Conservation (phyloP, 306 rosid genomes). For the Lagenaria siceraria region DNA sequence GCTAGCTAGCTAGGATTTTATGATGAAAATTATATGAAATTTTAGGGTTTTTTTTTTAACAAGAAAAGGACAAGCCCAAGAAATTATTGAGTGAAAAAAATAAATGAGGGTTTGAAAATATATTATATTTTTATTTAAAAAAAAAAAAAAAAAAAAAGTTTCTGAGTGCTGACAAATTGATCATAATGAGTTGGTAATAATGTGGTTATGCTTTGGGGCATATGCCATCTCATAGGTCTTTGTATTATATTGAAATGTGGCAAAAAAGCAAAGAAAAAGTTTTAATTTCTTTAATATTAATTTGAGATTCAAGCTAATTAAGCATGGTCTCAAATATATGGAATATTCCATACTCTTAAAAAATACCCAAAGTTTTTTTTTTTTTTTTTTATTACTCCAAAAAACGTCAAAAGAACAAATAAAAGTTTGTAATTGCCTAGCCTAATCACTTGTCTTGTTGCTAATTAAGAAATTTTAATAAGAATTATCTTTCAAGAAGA, state of each 20-base stretch:
- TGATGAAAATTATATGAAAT: neutral
- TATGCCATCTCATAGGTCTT: slow-evolving; percentile 9
- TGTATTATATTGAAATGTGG: slow-evolving; percentile 30
- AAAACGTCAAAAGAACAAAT: neutral
- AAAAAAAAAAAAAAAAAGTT: neutral
- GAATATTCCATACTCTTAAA: slow-evolving; percentile 25
- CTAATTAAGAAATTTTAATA: neutral
- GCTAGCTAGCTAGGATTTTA: neutral
- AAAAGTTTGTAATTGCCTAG: neutral
- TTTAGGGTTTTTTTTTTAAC: neutral
- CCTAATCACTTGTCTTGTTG: slow-evolving; percentile 5
- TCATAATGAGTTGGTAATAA: slow-evolving; percentile 45
- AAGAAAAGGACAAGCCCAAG: neutral
- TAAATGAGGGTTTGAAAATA: neutral
- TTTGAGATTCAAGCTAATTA: slow-evolving; percentile 12
- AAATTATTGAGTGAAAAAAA: neutral
- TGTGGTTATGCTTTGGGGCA: slow-evolving; percentile 14
- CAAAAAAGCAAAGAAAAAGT: slow-evolving; percentile 13
- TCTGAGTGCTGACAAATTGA: slow-evolving; percentile 43
- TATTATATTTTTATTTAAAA: neutral
- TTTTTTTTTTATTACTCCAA: neutral
- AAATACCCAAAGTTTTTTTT: neutral
- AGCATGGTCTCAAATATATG: slow-evolving; percentile 14
- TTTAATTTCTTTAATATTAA: slow-evolving; percentile 20
- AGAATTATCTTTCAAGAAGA: neutral